Conservation (phyloP, 495 filamentous ascomycete genomes). For the Apiosordaria backusii region DNA sequence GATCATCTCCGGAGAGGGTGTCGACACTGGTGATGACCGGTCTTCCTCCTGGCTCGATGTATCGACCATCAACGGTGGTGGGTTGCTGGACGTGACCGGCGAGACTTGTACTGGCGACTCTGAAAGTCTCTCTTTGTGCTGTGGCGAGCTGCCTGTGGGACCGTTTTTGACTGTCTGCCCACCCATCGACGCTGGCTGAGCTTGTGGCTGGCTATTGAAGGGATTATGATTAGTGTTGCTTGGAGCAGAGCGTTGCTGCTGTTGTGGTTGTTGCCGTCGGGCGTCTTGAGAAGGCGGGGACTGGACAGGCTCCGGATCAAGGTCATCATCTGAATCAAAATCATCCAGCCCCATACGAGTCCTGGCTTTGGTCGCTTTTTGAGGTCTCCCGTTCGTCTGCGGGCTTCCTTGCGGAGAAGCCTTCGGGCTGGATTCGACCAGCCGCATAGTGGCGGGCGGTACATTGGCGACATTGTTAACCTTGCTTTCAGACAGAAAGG, state of each 20-base stretch:
- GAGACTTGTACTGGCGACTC: constrained; percentile 79
- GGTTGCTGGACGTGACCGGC: constrained; percentile 47
- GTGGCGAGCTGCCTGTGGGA: constrained; percentile 15
- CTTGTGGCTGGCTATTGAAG: background rate
- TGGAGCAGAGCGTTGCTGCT: constrained; percentile 10
- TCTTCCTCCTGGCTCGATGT: constrained; percentile 62
- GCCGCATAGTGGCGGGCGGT: constrained; percentile 54
- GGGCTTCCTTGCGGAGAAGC: constrained; percentile 37
- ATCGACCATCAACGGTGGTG: constrained; percentile 61
- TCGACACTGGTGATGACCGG: constrained; percentile 56
- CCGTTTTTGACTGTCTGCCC: constrained; percentile 25
- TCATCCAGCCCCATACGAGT: constrained; percentile 49
- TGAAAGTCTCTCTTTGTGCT: constrained; percentile 52
- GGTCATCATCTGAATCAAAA: constrained; percentile 47
- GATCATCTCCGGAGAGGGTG: constrained; percentile 63
- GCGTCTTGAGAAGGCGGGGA: background rate
- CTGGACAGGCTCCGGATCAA: constrained; percentile 19
- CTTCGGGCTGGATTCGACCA: constrained; percentile 55
- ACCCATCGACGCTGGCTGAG: constrained; percentile 22
- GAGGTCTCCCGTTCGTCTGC: constrained; percentile 30
- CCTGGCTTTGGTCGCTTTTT: constrained; percentile 49
- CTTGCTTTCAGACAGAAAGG: constrained; percentile 37
- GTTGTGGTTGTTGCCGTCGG: constrained; percentile 17
- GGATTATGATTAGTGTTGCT: constrained; percentile 14
- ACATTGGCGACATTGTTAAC: constrained; percentile 44